Percentiles rank a stretch among this genome's conserved stretches.
Conservation (phyloP, 768 basidiomycete genomes). For the Pleurotus cornucopiae region DNA sequence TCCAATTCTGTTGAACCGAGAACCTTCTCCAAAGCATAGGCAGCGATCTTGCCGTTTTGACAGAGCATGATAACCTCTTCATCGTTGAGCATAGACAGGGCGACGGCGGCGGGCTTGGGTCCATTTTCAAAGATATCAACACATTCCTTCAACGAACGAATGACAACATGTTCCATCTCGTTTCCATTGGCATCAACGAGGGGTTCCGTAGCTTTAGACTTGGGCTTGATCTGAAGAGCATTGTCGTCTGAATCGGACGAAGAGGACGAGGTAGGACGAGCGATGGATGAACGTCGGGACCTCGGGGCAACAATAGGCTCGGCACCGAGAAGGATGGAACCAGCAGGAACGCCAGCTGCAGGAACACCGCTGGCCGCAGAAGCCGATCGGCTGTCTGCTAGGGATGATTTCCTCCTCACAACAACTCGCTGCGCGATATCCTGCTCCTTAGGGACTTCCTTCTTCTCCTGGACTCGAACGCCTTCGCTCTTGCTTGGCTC, state of each 20-base stretch:
- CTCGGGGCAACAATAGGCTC: not conserved
- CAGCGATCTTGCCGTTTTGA: constrained; percentile 88
- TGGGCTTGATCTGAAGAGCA: constrained; percentile 1
- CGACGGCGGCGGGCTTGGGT: constrained; percentile 53
- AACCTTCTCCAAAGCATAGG: constrained; percentile 95
- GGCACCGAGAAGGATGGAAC: constrained; percentile 4
- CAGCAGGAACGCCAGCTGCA: constrained; percentile 14
- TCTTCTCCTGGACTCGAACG: not conserved
- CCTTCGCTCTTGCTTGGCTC: constrained; percentile 13
- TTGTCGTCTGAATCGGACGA: constrained; percentile 7
- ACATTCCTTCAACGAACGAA: constrained; percentile 70
- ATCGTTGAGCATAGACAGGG: constrained; percentile 68
- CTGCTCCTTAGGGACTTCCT: constrained; percentile 6
- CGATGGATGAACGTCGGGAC: constrained; percentile 3
- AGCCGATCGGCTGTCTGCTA: not conserved
- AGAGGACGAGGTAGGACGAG: not conserved
- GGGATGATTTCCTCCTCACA: not conserved
- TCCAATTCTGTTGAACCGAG: constrained; percentile 68
- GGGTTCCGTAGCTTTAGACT: constrained; percentile 1
- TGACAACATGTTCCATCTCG: constrained; percentile 12
- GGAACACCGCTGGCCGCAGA: not conserved
- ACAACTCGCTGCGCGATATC: constrained; percentile 3
- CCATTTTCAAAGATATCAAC: constrained; percentile 76
- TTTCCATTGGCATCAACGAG: not conserved
- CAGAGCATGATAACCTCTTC: constrained; percentile 89